Evolutionary conservation across 345 rosid genomes (phyloP).

Genomic region (Erodium maritimum): DNA sequence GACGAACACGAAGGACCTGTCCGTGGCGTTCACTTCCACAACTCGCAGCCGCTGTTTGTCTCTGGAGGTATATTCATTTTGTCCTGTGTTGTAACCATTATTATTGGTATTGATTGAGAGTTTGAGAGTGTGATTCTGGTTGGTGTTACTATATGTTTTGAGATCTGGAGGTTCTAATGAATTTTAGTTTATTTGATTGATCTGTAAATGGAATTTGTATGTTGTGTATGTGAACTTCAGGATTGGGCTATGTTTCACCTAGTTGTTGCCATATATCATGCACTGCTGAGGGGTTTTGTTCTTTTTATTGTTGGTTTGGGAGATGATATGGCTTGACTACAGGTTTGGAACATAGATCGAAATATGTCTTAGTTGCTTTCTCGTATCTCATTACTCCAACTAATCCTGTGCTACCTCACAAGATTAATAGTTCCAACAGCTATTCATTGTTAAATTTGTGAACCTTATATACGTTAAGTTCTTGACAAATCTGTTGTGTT

Average conservation of each 20-base stretch:
- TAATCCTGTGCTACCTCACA: no score
- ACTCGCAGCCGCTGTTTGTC: slow-evolving; percentile 81
- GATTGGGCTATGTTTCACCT: background rate
- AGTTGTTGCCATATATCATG: background rate
- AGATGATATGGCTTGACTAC: background rate
- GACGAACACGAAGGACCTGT: slow-evolving; percentile 99
- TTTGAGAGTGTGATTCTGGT: background rate
- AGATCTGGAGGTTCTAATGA: background rate
- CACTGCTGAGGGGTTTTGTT: background rate
- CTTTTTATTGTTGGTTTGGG: background rate
- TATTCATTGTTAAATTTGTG: background rate
- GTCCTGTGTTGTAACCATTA: background rate
- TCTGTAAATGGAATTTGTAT: background rate
- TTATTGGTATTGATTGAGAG: background rate
- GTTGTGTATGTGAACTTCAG: background rate
- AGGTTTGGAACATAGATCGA: no score
- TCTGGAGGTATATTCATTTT: slow-evolving; percentile 55
- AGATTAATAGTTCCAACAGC: no score
- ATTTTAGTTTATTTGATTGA: no score
- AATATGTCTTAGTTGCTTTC: no score
- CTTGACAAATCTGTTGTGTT: slow-evolving; percentile 2
- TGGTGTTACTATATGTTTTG: background rate
- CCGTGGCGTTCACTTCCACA: slow-evolving; percentile 95
- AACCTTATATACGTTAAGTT: no score
- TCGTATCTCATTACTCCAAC: no score